Conservation (phyloP, 345 rosid genomes). For the Gossypium thurberi region DNA sequence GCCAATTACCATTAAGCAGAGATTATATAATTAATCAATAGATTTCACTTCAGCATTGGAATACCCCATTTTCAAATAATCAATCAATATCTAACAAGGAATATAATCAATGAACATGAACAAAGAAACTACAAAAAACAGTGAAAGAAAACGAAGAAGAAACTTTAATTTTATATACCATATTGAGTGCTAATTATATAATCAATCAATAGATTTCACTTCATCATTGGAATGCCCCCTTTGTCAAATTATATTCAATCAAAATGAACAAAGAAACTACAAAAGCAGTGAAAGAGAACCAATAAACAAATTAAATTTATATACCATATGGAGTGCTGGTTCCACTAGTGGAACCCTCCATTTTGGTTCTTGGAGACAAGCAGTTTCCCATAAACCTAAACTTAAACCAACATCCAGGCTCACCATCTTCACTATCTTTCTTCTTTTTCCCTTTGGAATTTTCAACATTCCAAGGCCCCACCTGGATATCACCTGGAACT, state of each 20-base stretch:
- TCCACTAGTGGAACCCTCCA: slow-evolving; percentile 26
- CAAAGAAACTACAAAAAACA: background rate
- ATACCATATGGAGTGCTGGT: slow-evolving; percentile 33
- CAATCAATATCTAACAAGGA: background rate
- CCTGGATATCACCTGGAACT: slow-evolving; percentile 22
- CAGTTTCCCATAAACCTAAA: slow-evolving; percentile 35
- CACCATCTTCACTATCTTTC: slow-evolving; percentile 21
- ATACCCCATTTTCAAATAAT: background rate
- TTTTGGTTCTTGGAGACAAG: slow-evolving; percentile 32
- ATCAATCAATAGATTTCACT: background rate
- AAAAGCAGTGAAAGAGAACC: background rate
- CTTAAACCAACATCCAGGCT: slow-evolving; percentile 33
- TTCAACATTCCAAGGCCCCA: slow-evolving; percentile 18
- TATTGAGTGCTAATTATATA: slow-evolving; percentile 16
- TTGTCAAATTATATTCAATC: background rate
- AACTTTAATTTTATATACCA: slow-evolving; percentile 21
- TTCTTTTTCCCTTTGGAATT: slow-evolving; percentile 29
- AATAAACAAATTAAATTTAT: slow-evolving; percentile 7
- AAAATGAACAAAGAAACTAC: background rate
- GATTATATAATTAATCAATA: background rate
- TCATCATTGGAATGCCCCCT: background rate
- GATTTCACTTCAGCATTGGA: background rate
- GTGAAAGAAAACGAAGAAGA: slow-evolving; percentile 5
- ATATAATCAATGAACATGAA: background rate
- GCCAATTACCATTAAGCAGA: background rate